phyloP scores from a whole-genome alignment of 345 rosid genomes.

The Citrus cavaleriei region DNA sequence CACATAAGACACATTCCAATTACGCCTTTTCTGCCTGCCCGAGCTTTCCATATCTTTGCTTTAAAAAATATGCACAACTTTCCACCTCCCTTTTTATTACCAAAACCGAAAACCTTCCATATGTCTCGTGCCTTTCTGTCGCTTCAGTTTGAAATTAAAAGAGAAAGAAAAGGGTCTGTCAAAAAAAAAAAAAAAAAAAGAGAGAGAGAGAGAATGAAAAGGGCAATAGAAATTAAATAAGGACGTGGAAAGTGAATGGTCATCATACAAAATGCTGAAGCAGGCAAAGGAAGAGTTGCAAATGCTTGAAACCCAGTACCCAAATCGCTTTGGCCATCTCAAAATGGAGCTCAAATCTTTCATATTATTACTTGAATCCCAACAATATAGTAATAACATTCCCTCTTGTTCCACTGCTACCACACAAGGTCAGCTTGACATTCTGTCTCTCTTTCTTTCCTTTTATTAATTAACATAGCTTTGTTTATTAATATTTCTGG shows the following conservation, averaged over 20 bases:
- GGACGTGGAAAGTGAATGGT: neutral
- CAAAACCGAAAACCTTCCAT: neutral
- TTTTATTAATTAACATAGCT: too few relatives aligned
- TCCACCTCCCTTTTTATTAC: neutral
- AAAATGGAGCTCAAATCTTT: constrained; percentile 4
- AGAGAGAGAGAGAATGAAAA: too few relatives aligned
- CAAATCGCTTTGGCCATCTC: neutral
- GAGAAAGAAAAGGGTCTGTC: neutral
- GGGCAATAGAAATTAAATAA: neutral
- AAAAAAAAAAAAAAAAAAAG: accelerated
- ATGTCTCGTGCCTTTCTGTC: neutral
- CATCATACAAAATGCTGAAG: neutral
- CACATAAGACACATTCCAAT: neutral
- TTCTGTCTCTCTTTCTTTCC: neutral
- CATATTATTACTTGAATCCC: neutral
- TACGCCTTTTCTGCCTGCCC: neutral
- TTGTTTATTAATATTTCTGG: neutral
- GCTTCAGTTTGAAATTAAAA: neutral
- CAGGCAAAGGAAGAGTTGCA: constrained; percentile 6
- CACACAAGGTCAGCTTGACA: neutral
- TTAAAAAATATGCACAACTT: neutral
- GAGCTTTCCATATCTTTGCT: neutral
- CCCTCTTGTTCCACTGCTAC: neutral
- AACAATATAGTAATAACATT: neutral
- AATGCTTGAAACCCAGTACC: constrained; percentile 1